Base-by-base conservation (phyloP, 257 asterid species). In the Lycium barbarum region DNA sequence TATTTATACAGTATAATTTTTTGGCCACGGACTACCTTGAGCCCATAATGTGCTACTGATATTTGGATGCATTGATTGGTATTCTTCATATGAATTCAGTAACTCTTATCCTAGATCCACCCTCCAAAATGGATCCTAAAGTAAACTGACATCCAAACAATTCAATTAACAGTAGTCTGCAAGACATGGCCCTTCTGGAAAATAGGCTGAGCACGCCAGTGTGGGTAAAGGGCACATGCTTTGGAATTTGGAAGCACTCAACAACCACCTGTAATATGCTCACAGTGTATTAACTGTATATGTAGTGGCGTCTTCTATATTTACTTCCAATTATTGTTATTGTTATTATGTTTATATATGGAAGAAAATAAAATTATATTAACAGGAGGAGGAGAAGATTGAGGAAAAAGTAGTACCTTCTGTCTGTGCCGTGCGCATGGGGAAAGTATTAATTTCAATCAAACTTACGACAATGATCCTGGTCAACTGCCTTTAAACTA, bases 401-500 rank as follows among this genome's bases (percentile, higher is more conserved):
- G 78, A 58, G 89, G 91, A 74, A 20, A 68, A 85, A 89, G 81
- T 55, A 20, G 78, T 72, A 70, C 86, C 49, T 65, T 82, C 22
- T 86, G 88, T 71, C 85, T 55, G 85, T 79, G 83, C 85, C 86
- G 83, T 71, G 82, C 43, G 82, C 89, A 59, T 53, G 61, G 83
- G 79, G 84, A 85, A 71, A 11, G 82, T 20, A 72, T 65, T 86
- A 85, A 85, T 84, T 83, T 74, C 35, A 59, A 86, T 85, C 49
- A 78, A 80, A 67, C 49, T 18, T 79, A 84, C 38, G 86, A 87
- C 87, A 87, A 73, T 55, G 84, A 84, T 89, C 91, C 91, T 86
- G 91, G 91, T 89, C 91, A 89, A 89, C 54, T 54, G 90, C 89
- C 83, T 84, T 71, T 59, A 61, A 78, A 38, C 47, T 54, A 65